These are phyloP conservation scores for Henckelia pumila DNA, from an alignment of 257 asterid species.

Conservation along the genomic window DNA sequence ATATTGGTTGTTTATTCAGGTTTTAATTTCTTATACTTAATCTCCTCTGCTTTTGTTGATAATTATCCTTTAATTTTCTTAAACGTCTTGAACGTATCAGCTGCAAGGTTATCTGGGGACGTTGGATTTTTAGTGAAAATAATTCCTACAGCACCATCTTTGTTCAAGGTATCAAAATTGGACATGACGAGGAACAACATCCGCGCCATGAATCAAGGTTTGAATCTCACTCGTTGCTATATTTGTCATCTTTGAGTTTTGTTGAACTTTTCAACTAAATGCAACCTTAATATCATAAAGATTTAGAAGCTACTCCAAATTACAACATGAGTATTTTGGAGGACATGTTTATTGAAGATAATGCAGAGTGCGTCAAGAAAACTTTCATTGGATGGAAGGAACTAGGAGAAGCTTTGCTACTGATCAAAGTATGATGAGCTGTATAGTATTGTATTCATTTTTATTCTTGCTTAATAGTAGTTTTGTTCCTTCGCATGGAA, in stretches of 20 bases:
- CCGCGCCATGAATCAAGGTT: conserved; percentile 71
- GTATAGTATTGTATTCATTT: conserved; percentile 17
- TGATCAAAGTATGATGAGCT: conserved; percentile 66
- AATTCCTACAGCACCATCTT: conserved; percentile 78
- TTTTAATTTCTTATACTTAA: conserved; percentile 22
- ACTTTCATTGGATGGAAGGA: conserved; percentile 70
- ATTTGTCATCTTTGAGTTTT: background rate
- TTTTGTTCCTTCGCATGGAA: conserved; percentile 15
- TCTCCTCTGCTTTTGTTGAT: conserved; percentile 6
- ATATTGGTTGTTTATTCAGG: conserved; percentile 80
- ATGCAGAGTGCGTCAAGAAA: conserved; percentile 56
- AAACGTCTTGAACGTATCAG: conserved; percentile 37
- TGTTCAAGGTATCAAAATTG: conserved; percentile 68
- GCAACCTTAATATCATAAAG: conserved; percentile 21
- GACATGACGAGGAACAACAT: conserved; percentile 67
- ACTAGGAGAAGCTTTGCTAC: conserved; percentile 71
- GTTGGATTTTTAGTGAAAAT: conserved; percentile 60
- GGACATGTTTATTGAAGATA: conserved; percentile 90
- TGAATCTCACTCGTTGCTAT: background rate
- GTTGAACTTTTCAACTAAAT: conserved; percentile 20
- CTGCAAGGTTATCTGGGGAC: conserved; percentile 43
- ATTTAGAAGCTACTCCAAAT: conserved; percentile 65
- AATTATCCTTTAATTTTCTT: conserved; percentile 17
- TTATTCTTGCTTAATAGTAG: conserved; percentile 21
- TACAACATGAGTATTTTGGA: conserved; percentile 90